These are phyloP conservation scores for Flaveria sonorensis DNA, from an alignment of 129 eudicot genomes.

Conservation along the genomic window DNA sequence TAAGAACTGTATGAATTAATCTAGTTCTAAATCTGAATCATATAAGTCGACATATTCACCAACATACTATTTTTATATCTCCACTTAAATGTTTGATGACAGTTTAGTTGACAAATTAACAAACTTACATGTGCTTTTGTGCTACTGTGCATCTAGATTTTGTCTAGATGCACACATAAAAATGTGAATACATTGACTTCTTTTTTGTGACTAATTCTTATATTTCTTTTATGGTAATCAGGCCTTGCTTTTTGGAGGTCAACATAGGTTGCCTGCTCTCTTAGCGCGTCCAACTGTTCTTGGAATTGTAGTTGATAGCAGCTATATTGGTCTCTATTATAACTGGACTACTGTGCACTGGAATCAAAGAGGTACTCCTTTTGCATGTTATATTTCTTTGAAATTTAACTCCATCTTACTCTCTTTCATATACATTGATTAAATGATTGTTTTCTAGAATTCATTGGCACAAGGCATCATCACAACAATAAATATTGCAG, in stretches of 20 bases:
- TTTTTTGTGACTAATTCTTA: neutral
- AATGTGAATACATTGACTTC: neutral
- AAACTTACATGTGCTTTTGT: neutral
- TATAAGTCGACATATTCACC: neutral
- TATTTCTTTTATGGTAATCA: conserved; percentile 19
- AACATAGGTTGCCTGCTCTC: conserved; percentile 68
- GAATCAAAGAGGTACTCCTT: conserved; percentile 83
- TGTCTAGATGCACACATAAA: neutral
- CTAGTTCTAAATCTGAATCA: neutral
- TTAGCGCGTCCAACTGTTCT: conserved; percentile 80
- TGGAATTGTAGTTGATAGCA: conserved; percentile 81
- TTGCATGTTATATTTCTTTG: neutral
- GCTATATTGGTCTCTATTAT: conserved; percentile 75
- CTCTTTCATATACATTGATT: conserved; percentile 23
- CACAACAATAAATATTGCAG: conserved; percentile 54
- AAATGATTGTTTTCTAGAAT: conserved; percentile 39
- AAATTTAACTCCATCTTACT: neutral
- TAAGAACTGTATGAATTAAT: neutral
- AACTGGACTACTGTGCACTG: conserved; percentile 78
- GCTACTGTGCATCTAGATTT: neutral
- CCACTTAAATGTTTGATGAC: neutral
- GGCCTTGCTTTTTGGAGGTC: conserved; percentile 92
- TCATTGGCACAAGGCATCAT: conserved; percentile 63
- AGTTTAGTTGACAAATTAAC: neutral
- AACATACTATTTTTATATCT: neutral